Base-by-base conservation (phyloP, 306 rosid species). In the Castanopsis chinensis region DNA sequence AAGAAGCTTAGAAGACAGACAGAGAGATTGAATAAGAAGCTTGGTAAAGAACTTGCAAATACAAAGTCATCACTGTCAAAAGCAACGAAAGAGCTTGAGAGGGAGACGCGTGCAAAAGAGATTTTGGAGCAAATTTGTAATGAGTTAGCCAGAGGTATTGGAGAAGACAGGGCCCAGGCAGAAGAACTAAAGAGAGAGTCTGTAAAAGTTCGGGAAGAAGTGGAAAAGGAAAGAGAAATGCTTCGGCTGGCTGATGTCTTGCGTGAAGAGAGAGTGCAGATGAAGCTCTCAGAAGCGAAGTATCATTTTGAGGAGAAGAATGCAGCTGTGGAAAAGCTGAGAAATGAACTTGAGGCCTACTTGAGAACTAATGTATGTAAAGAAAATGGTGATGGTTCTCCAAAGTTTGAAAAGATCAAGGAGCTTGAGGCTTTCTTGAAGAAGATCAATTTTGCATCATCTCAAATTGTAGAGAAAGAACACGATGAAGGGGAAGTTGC, bases 281-380 rank as follows among this genome's bases (percentile, higher is more conserved):
- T 94, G 99, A 94, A 94, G 90, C 92, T 94, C n/a, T 90, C 95
- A 0, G 99, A 94, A 72, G 99, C 97, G 0, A 94, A 88, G 67
- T 90, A 87, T 80, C 92, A 94, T 28, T 94, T 90, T 37, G 99
- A 94, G 87, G 99, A 92, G 89, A 90, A 94, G 81, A 94, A 92
- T 78, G 97, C 92, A 37, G 89, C 86, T 3, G 87, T 94, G 0
- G 97, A 94, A 27, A 82, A 87, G 76, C 86, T 92, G 19, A 92
- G 83, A 61, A 88, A 73, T 53, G 91, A 94, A 79, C 88, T 94
- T 4, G 97, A 91, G 85, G 73, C 78, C 49, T 91, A 76, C 73
- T 72, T 92, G 81, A 82, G 83, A 59, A 85, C 89, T 27, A 89
- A 85, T 78, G 32, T 25, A 15, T 54, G 69, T 23, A 81, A 78